These are phyloP conservation scores for Lachnellula cervina DNA, from an alignment of 2,329 filamentous ascomycete genomes.

Conservation along the genomic window DNA sequence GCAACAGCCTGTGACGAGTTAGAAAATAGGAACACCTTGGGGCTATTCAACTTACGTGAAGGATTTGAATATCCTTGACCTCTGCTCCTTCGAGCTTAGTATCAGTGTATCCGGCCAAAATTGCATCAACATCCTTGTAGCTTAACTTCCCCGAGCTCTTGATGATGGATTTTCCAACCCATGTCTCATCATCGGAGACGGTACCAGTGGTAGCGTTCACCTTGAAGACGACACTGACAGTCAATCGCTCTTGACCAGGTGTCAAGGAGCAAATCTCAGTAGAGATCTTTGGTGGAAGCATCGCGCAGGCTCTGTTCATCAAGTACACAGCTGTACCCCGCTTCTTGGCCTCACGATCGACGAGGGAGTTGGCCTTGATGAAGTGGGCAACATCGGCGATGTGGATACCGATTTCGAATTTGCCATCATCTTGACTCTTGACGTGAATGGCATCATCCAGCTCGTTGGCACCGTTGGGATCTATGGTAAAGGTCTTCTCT, in stretches of 20 bases:
- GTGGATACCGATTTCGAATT: slow-evolving; percentile 91
- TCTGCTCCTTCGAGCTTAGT: slow-evolving; percentile 62
- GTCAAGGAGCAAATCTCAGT: slow-evolving; percentile 82
- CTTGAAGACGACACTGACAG: slow-evolving; percentile 88
- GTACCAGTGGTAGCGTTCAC: slow-evolving; percentile 76
- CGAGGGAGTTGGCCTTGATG: slow-evolving; percentile 90
- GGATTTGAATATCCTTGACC: slow-evolving; percentile 72
- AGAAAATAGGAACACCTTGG: slow-evolving; percentile 11
- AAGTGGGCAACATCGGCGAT: slow-evolving; percentile 95
- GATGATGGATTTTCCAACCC: slow-evolving; percentile 90
- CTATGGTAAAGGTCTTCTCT: slow-evolving; percentile 86
- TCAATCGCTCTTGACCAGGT: slow-evolving; percentile 83
- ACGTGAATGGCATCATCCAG: slow-evolving; percentile 91
- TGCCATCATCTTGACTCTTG: slow-evolving; percentile 75
- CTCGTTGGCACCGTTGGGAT: slow-evolving; percentile 81
- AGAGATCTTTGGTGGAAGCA: slow-evolving; percentile 82
- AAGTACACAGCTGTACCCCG: slow-evolving; percentile 93
- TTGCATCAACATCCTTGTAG: slow-evolving; percentile 79
- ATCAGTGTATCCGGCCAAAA: slow-evolving; percentile 60
- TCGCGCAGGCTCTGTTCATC: slow-evolving; percentile 76
- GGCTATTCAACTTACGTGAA: slow-evolving; percentile 53
- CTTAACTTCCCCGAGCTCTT: slow-evolving; percentile 84
- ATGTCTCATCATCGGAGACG: slow-evolving; percentile 79
- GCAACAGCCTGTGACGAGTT: slow-evolving; percentile 57
- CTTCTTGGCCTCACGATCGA: slow-evolving; percentile 97